Base-by-base conservation (phyloP, 345 rosid species). In the Firmiana major region DNA sequence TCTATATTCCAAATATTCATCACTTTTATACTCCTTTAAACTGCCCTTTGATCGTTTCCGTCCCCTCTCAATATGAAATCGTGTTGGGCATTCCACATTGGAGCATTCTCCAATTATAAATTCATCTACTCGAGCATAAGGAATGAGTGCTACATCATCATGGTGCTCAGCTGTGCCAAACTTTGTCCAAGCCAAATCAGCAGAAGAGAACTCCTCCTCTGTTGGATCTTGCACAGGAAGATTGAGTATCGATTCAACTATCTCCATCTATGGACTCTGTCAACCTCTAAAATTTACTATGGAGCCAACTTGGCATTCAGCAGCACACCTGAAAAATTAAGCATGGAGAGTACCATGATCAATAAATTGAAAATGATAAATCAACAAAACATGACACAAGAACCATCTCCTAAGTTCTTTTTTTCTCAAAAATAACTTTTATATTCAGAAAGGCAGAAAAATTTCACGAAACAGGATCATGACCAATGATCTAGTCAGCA, bases 71-170 rank as follows among this genome's bases (percentile, higher is more conserved):
- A 93, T 93, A 85, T 93, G 97, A 75, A 96, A 96, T 58, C 91
- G 87, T 0, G 94, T 96, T 1, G 97, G 98, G 80, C 84, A 88
- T 76, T 93, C 92, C 1, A 88, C 87, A 81, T 86, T 93, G 12
- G 89, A 84, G 88, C 98, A 91, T 85, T 96, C 97, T 73, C 97
- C 98, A 72, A 93, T 91, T 66, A 93, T 91, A 81, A 92, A 96
- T 15, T 86, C 84, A 71, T 90, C 93, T 67, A 90, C 93, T 10
- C 91, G 87, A 24, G 83, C 82, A 78, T 86, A 89, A 5, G 98
- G 95, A 74, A 96, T 91, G 34, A 93, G 82, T 17, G 97, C 98
- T 10, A 93, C 91, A 22, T 89, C 90, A 64, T 93, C 97, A 79
- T 90, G 87, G 76, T 81, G 97, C 83, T 93, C 97, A 15, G 84